These are phyloP conservation scores for Penstemon newberryi DNA, from an alignment of 257 asterid species.

Conservation along the genomic window DNA sequence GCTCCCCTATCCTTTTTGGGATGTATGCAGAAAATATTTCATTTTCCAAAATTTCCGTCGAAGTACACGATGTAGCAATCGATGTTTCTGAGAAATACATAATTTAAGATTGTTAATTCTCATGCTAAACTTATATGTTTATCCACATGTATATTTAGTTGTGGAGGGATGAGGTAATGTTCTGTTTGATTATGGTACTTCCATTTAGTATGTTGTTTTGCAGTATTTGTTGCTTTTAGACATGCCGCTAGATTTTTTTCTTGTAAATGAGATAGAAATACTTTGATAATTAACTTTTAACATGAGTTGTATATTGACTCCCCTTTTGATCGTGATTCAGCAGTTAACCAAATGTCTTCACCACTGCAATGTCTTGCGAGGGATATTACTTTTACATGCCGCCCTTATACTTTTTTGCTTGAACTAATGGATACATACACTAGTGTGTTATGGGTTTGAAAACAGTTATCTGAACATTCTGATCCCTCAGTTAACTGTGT, in stretches of 20 bases:
- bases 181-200: conserved; percentile 6
- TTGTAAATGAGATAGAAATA: not conserved
- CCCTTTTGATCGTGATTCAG: not conserved
- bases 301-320: conserved; percentile 1
- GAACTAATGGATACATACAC: not conserved
- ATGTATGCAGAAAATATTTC: not conserved
- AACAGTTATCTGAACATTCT: conserved; percentile 22
- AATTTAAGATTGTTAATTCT: no score
- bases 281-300: not conserved
- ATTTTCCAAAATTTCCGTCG: not conserved
- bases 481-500: conserved; percentile 19
- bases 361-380: conserved; percentile 13
- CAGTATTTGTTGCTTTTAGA: not conserved
- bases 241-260: not conserved
- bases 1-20: not conserved
- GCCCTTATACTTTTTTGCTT: conserved; percentile 10
- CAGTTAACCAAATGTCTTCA: not conserved
- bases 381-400: conserved; percentile 1
- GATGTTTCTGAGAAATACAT: not conserved
- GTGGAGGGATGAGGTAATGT: not conserved
- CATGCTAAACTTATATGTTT: not conserved
- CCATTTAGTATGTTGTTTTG: conserved; percentile 4
- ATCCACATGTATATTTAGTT: not conserved
- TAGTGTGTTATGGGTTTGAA: not conserved
- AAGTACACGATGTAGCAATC: not conserved